Conservation (phyloP, 2,329 filamentous ascomycete genomes). For the Aspergillus glaucus region DNA sequence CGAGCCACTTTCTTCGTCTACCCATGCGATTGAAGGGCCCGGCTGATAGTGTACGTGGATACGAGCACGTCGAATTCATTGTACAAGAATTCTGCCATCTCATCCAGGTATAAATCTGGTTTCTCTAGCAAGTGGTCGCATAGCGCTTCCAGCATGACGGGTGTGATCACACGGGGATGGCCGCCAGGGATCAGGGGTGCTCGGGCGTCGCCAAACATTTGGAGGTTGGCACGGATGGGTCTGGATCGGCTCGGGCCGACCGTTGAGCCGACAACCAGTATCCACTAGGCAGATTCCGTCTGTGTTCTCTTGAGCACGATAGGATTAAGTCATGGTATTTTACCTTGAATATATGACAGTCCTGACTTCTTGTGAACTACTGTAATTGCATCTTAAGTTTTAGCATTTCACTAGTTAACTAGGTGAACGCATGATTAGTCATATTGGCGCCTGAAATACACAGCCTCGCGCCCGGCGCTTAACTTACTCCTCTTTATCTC, state of each 20-base stretch:
- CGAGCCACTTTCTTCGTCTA: no score
- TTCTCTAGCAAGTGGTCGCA: slow-evolving; percentile 23
- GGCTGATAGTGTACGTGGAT: background rate
- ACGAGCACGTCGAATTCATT: slow-evolving; percentile 17
- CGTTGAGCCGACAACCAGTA: no score
- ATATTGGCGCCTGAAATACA: background rate
- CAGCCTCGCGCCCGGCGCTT: background rate
- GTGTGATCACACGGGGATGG: slow-evolving; percentile 3
- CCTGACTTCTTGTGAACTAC: slow-evolving; percentile 1
- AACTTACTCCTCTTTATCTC: slow-evolving; percentile 8
- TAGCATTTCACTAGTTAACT: background rate
- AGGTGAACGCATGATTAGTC: slow-evolving; percentile 1
- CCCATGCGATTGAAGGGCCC: no score
- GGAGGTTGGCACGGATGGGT: slow-evolving; percentile 8
- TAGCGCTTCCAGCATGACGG: slow-evolving; percentile 9
- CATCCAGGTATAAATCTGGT: slow-evolving; percentile 22
- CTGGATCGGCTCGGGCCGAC: no score
- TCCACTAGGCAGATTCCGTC: no score
- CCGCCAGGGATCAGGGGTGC: slow-evolving; percentile 4
- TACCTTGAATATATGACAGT: background rate
- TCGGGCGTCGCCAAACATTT: slow-evolving; percentile 7
- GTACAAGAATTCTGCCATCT: slow-evolving; percentile 23
- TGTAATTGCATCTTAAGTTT: background rate
- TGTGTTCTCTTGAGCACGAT: background rate
- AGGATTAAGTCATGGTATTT: background rate